Evolutionary conservation across 2,329 filamentous ascomycete genomes (phyloP).

Genomic region (Gremmenia infestans): DNA sequence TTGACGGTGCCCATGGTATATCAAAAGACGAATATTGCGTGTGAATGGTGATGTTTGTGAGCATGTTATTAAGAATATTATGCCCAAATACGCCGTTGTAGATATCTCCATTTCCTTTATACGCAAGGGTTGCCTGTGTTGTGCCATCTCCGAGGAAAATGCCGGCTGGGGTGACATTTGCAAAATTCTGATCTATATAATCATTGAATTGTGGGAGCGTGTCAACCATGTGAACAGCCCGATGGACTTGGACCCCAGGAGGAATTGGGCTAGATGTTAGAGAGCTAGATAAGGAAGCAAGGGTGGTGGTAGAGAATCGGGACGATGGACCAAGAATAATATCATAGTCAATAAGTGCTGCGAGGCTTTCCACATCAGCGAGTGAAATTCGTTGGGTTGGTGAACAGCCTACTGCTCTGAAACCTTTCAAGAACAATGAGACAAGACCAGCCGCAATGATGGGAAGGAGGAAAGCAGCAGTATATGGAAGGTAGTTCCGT

Average conservation of each 20-base stretch:
- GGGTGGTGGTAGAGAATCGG: slow-evolving; percentile 32
- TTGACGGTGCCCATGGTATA: slow-evolving; percentile 61
- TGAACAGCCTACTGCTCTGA: slow-evolving; percentile 47
- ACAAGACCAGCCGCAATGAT: slow-evolving; percentile 75
- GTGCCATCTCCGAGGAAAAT: slow-evolving; percentile 66
- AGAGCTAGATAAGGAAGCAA: slow-evolving; percentile 20
- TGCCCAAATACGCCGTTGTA: slow-evolving; percentile 56
- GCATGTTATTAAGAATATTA: slow-evolving; percentile 60
- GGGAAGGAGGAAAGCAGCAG: slow-evolving; percentile 70
- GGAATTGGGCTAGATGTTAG: slow-evolving; percentile 19
- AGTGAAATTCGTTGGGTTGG: slow-evolving; percentile 44
- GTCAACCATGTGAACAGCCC: slow-evolving; percentile 43
- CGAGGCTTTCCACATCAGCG: slow-evolving; percentile 24
- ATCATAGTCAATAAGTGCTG: slow-evolving; percentile 19
- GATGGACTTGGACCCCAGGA: slow-evolving; percentile 12
- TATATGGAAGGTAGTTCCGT: slow-evolving; percentile 71
- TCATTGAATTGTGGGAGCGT: slow-evolving; percentile 63
- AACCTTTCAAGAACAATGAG: slow-evolving; percentile 65
- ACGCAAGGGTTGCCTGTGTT: slow-evolving; percentile 63
- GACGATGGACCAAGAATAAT: slow-evolving; percentile 41
- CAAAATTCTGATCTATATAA: slow-evolving; percentile 58
- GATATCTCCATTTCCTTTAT: slow-evolving; percentile 57
- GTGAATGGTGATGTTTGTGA: slow-evolving; percentile 63
- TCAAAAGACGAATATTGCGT: slow-evolving; percentile 73
- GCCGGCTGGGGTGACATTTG: slow-evolving; percentile 69